Evolutionary conservation across 1,284 basidiomycete species (phyloP), one percentile per base, ranked within the genome.

Genomic region (Rhizoctonia solani): DNA sequence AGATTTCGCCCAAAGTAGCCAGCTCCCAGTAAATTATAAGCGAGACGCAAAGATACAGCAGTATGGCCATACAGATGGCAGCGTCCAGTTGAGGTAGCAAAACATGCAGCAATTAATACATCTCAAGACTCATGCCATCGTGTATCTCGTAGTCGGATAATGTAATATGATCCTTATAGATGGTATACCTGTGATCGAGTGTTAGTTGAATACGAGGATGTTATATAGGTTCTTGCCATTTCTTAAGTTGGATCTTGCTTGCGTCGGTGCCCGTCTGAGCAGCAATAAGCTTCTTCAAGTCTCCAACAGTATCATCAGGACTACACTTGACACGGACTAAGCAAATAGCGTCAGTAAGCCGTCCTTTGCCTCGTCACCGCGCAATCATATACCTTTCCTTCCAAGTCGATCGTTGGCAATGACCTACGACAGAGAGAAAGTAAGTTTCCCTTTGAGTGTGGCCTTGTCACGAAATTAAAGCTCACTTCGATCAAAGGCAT

Each of bases 351-450:
- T 47, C 52, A 58, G 68, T n/a, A 25, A 42, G 39, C 11, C n/a
- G 11, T 23, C 29, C 42, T 6, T 37, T 37, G 19, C 14, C 8
- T 21, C 9, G 21, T 5, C n/a, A 46, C 11, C 21, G 13, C 19
- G n/a, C 14, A 34, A 29, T 4, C 21, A 29, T 75, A 65, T 50
- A 93, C 95, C 95, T 89, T 97, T 98, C 69, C 93, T 87, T 54
- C 96, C 96, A 65, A 98, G 83, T 75, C 96, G 90, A 81, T 98
- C 95, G 79, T 98, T 98, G 6, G 94, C 96, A 72, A 96, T 96
- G 69, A 98, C 87, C 87, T 98, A 49, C 0, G 52, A n/a, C 6
- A n/a, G 9, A 34, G 13, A 13, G 6, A 19, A 55, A 11, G 29
- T 37, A 19, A 50, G 16, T 3, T 13, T 13, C 16, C 32, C 1